phyloP scores from a whole-genome alignment of 768 basidiomycete species.

The Phlebiopsis flavidoalba region DNA sequence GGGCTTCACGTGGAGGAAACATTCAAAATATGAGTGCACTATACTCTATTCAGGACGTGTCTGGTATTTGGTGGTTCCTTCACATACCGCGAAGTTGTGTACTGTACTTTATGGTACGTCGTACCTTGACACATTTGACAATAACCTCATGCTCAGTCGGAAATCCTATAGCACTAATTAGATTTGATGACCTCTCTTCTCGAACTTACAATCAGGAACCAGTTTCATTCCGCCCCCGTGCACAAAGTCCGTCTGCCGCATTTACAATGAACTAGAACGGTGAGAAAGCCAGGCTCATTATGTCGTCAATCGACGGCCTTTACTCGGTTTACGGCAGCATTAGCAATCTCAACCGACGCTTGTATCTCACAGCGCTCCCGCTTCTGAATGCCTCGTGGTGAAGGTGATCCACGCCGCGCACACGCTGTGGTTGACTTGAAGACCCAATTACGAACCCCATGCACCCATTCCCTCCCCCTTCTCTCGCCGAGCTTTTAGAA shows the following conservation, averaged over 20 bases:
- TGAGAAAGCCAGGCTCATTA: background rate
- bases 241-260: background rate
- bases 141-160: background rate
- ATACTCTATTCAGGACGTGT: background rate
- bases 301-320: background rate
- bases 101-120: background rate
- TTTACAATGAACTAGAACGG: background rate
- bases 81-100: background rate
- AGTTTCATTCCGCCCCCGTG: background rate
- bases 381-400: conserved; percentile 11
- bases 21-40: conserved; percentile 37
- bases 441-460: conserved; percentile 1
- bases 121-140: background rate
- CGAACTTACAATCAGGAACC: background rate
- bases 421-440: conserved; percentile 14
- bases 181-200: background rate
- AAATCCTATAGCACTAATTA: background rate
- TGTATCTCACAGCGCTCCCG: conserved; percentile 2
- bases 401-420: conserved; percentile 21
- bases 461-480: conserved; percentile 3
- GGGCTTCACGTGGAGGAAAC: conserved; percentile 79
- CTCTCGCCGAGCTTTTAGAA: background rate
- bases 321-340: conserved; percentile 1
- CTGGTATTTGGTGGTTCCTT: background rate
- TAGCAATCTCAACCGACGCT: background rate